These are phyloP conservation scores for Fennellomyces sp. DNA, from an alignment of 371 early-diverging fungal species.

Conservation along the genomic window DNA sequence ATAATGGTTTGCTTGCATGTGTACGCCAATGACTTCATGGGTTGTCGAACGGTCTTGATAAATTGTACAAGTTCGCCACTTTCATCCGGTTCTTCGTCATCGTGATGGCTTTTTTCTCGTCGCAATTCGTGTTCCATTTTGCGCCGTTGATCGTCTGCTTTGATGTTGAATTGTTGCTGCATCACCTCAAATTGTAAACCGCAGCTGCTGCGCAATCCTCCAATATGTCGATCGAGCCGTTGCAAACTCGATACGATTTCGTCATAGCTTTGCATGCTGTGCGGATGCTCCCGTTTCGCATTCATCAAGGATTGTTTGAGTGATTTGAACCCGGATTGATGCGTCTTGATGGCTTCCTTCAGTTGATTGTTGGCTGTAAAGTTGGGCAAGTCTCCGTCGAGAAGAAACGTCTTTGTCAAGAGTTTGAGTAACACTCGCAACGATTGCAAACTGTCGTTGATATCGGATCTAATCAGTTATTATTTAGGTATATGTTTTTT, in stretches of 20 bases:
- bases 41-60: conserved; percentile 56
- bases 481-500: background rate
- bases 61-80: conserved; percentile 51
- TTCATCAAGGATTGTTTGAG: conserved; percentile 59
- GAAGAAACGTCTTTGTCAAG: conserved; percentile 66
- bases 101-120: conserved; percentile 12
- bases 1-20: conserved; percentile 65
- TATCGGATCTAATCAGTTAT: conserved; percentile 41
- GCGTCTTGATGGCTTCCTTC: conserved; percentile 56
- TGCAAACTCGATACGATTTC: conserved; percentile 52
- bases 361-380: conserved; percentile 49
- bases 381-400: conserved; percentile 61
- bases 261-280: conserved; percentile 43
- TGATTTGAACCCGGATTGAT: conserved; percentile 63
- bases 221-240: conserved; percentile 66
- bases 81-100: background rate
- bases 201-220: conserved; percentile 67
- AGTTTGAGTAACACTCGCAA: conserved; percentile 55
- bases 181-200: conserved; percentile 66
- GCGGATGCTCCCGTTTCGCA: conserved; percentile 60
- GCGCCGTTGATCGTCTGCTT: conserved; percentile 15
- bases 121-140: conserved; percentile 18
- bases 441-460: conserved; percentile 51
- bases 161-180: conserved; percentile 12
- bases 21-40: conserved; percentile 60